Base-by-base conservation (phyloP, 768 basidiomycete genomes). In the Pisolithus marmoratus region DNA sequence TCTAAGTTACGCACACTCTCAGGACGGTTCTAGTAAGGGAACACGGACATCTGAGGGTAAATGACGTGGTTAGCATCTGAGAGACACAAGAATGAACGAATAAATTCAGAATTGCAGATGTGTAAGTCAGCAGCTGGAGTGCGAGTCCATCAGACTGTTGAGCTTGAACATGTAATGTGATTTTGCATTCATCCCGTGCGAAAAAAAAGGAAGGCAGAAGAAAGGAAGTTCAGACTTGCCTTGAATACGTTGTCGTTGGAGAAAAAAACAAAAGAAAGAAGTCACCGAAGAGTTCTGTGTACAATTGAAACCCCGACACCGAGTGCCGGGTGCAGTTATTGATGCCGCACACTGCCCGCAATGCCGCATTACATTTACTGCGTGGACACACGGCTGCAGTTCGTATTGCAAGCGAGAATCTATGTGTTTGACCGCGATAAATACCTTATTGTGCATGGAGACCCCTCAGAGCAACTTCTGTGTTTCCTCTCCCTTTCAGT, bases 81-180 rank as follows among this genome's bases (percentile, higher is more conserved):
- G 8, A 17, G 24, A 26, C 3, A 19, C 5, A 12, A 17, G 4
- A 9, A 14, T 15, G 26, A 45, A 11, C 14, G 22, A 4, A 19
- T 17, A 17, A 26, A 34, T 48, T 75, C 74, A 74, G 74, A 69
- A 75, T 73, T 74, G 73, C 72, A 74, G 74, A 67, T 60, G 65
- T 60, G 65, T 51, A 27, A 54, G 53, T 75, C 73, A 71, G 71
- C 72, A 75, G 54, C 46, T 72, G 43, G 73, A 70, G 71, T 61
- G 31, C 5, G 14, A 40, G 14, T 62, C 67, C 72, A 73, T 74
- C 60, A 68, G 73, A 74, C 72, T 74, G 73, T 74, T 74, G 73
- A 74, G 73, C 71, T 75, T 74, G 73, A 72, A 45, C 43, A 7
- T 34, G 11, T 45, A 60, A 71, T 72, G 69, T 71, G 70, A 69